A percentile compares a stretch with the other conserved stretches of the same genome.
Conservation (phyloP, 352 stramenopile species). For the Globisporangium emineosum region DNA sequence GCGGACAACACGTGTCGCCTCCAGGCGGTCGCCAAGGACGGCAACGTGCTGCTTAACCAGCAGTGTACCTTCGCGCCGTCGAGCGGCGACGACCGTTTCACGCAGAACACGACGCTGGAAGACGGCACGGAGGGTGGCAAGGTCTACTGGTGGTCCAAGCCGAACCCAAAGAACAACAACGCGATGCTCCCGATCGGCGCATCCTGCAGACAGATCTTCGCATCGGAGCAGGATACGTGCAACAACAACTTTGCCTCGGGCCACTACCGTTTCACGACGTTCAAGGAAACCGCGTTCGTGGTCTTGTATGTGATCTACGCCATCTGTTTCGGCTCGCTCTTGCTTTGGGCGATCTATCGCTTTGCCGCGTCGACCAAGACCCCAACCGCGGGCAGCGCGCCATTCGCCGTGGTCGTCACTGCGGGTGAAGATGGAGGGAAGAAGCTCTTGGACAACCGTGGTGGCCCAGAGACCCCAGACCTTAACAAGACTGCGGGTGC, state of each 20-base stretch:
- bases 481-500: constrained; percentile 27
- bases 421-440: constrained; percentile 36
- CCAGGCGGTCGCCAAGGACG: constrained; percentile 27
- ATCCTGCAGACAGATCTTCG: constrained; percentile 29
- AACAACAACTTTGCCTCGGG: constrained; percentile 15
- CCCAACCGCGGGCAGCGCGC: constrained; percentile 10
- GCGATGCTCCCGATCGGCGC: constrained; percentile 58
- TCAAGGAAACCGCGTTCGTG: constrained; percentile 46
- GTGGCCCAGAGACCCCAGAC: constrained; percentile 42
- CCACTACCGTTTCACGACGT: constrained; percentile 50
- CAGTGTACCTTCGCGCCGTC: constrained; percentile 42
- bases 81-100: constrained; percentile 35
- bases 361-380: constrained; percentile 18
- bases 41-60: constrained; percentile 27
- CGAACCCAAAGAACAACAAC: constrained; percentile 69
- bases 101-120: constrained; percentile 46
- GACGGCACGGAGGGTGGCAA: constrained; percentile 42
- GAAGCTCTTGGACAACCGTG: constrained; percentile 56
- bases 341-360: constrained; percentile 28
- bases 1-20: constrained; percentile 46
- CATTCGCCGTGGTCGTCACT: constrained; percentile 11
- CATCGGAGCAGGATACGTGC: constrained; percentile 28
- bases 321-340: constrained; percentile 31
- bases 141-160: constrained; percentile 55
- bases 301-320: constrained; percentile 53